phyloP scores from a whole-genome alignment of 129 eudicot genomes.

The Smallanthus sonchifolius region DNA sequence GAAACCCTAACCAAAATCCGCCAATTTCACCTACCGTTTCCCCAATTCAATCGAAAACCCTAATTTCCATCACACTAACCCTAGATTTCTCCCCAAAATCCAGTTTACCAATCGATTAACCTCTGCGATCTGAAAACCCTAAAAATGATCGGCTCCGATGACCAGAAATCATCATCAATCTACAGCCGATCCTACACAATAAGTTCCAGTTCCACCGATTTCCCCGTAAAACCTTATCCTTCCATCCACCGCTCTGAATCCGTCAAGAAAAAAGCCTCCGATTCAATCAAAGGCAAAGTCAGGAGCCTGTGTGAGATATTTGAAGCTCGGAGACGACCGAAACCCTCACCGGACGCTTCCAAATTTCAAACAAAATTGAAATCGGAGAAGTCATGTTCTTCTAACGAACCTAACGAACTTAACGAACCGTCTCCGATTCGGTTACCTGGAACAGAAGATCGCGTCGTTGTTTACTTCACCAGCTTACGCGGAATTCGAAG shows the following conservation, averaged over 20 bases:
- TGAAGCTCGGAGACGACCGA: constrained; percentile 42
- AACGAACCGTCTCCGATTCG: constrained; percentile 15
- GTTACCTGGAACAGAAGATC: constrained; percentile 80
- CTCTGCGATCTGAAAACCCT: neutral
- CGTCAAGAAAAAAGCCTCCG: constrained; percentile 36
- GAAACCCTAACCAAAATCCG: constrained; percentile 4
- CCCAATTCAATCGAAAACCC: constrained; percentile 14
- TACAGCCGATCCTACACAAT: constrained; percentile 64
- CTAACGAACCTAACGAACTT: constrained; percentile 17
- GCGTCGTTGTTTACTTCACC: constrained; percentile 79
- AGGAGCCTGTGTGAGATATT: constrained; percentile 53
- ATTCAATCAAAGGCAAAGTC: constrained; percentile 65
- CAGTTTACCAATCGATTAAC: neutral
- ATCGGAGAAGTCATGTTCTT: constrained; percentile 25
- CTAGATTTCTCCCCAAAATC: neutral
- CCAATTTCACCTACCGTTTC: neutral
- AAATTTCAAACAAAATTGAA: constrained; percentile 19
- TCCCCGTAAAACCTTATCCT: constrained; percentile 38
- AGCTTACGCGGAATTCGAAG: constrained; percentile 84
- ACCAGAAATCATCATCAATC: constrained; percentile 24
- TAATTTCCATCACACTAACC: neutral
- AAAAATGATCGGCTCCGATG: constrained; percentile 28
- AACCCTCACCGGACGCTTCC: constrained; percentile 13
- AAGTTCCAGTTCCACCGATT: constrained; percentile 33
- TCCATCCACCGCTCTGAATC: constrained; percentile 53